Evolutionary conservation across 495 filamentous ascomycete genomes (phyloP).

Genomic region (Mycothermus thermophilus): DNA sequence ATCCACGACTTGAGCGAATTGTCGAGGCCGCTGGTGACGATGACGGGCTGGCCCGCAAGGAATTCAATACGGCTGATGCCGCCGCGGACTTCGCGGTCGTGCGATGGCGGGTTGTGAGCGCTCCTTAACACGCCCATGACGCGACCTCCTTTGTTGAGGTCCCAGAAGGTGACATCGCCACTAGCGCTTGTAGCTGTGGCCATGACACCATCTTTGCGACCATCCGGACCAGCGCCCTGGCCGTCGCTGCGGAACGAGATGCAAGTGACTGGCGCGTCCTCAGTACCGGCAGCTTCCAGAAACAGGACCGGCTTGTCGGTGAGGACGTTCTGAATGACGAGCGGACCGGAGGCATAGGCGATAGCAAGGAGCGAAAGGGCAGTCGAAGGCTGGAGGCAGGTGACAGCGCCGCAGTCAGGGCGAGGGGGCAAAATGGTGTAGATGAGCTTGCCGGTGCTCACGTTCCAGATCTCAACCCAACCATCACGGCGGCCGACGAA

Average conservation of each 20-base stretch:
- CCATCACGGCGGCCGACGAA: slow-evolving; percentile 77
- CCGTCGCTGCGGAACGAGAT: slow-evolving; percentile 88
- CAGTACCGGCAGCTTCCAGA: slow-evolving; percentile 45
- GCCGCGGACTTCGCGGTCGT: slow-evolving; percentile 30
- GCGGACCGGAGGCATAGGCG: slow-evolving; percentile 62
- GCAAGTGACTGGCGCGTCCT: slow-evolving; percentile 50
- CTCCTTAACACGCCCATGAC: slow-evolving; percentile 69
- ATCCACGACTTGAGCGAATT: slow-evolving; percentile 94
- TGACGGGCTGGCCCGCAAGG: slow-evolving; percentile 74
- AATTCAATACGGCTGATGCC: slow-evolving; percentile 76
- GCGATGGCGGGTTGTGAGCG: slow-evolving; percentile 63
- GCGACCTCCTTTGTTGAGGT: slow-evolving; percentile 74
- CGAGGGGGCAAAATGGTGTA: slow-evolving; percentile 66
- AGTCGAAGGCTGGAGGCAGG: slow-evolving; percentile 67
- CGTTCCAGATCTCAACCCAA: slow-evolving; percentile 92
- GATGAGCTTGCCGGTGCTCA: slow-evolving; percentile 77
- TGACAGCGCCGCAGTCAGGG: slow-evolving; percentile 55
- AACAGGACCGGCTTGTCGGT: slow-evolving; percentile 55
- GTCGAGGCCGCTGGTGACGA: slow-evolving; percentile 80
- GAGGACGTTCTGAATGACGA: slow-evolving; percentile 69
- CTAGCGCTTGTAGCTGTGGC: slow-evolving; percentile 56
- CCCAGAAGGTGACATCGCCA: slow-evolving; percentile 91
- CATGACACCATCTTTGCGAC: slow-evolving; percentile 68
- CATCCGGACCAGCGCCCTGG: slow-evolving; percentile 79
- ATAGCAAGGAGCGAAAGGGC: slow-evolving; percentile 78